These are phyloP conservation scores for Claviceps monticola DNA, from an alignment of 2,329 filamentous ascomycete genomes.

Conservation along the genomic window DNA sequence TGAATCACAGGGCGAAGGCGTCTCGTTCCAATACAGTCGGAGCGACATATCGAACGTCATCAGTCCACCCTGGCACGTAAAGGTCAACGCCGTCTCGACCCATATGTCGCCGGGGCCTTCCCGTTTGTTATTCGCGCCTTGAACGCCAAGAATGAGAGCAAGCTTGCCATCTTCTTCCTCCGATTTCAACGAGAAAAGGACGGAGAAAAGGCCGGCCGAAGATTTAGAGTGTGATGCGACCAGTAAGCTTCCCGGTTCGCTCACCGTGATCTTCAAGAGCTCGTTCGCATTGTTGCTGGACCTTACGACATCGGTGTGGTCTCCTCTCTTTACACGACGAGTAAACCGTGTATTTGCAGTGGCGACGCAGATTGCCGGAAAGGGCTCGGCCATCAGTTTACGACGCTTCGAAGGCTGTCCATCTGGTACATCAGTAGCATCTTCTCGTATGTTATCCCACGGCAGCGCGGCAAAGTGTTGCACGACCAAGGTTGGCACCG, in stretches of 20 bases:
- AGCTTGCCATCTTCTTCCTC: conserved; percentile 11
- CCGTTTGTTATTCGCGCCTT: conserved; percentile 7
- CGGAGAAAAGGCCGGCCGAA: conserved; percentile 3
- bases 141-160: conserved; percentile 10
- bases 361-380: conserved; percentile 14
- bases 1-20: conserved; percentile 16
- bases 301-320: conserved; percentile 3
- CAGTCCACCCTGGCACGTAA: conserved; percentile 15
- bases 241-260: conserved; percentile 7
- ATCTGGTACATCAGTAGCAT: conserved; percentile 1
- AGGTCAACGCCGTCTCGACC: conserved; percentile 16
- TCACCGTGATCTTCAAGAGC: conserved; percentile 9
- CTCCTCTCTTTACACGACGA: conserved; percentile 11
- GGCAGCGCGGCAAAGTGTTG: conserved; percentile 12
- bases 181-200: conserved; percentile 11
- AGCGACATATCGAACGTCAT: conserved; percentile 20
- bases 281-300: conserved; percentile 11
- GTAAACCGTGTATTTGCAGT: conserved; percentile 13
- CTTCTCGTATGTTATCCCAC: conserved; percentile 5
- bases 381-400: conserved; percentile 11
- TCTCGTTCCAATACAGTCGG: conserved; percentile 29
- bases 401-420: conserved; percentile 18
- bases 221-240: conserved; percentile 9
- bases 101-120: conserved; percentile 20
- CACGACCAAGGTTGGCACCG: conserved; percentile 12